Conservation (phyloP, 176 grass and related monocot genomes). For the Cocos nucifera region DNA sequence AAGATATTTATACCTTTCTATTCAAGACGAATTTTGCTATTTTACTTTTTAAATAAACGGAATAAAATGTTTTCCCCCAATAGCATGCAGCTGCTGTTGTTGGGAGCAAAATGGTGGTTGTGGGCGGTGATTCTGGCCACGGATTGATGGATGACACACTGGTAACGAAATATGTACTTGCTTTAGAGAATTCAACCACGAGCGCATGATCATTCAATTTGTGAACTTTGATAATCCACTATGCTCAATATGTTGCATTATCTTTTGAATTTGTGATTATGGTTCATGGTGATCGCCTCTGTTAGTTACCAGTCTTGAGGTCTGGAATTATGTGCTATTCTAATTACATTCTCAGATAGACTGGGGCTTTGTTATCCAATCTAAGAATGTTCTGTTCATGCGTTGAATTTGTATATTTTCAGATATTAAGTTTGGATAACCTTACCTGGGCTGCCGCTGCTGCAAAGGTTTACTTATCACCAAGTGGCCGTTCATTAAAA, state of each 20-base stretch:
- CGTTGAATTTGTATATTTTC: conserved; percentile 29
- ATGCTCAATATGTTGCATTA: too few species aligned
- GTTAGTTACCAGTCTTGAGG: too few species aligned
- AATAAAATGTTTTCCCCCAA: conserved; percentile 1
- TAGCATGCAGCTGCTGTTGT: conserved; percentile 94
- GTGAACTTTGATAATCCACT: too few species aligned
- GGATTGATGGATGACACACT: conserved; percentile 75
- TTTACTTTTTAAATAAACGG: background rate
- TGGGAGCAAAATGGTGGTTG: conserved; percentile 91
- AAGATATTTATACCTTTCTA: too few species aligned
- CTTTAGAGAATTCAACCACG: background rate
- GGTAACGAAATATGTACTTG: conserved; percentile 30
- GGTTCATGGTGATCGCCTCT: too few species aligned
- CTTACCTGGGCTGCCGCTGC: conserved; percentile 63
- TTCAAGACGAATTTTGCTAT: too few species aligned
- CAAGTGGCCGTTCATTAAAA: conserved; percentile 40
- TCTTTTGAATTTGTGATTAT: background rate
- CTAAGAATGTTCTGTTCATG: conserved; percentile 1
- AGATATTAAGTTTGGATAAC: conserved; percentile 88
- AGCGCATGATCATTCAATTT: too few species aligned
- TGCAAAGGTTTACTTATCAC: conserved; percentile 50
- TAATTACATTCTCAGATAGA: too few species aligned
- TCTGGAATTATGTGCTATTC: too few species aligned
- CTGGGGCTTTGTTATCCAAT: background rate
- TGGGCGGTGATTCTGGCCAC: conserved; percentile 73